A percentile compares a stretch with the other conserved stretches of the same genome.
Conservation (phyloP, 257 asterid genomes). For the Parsonsia alboflavescens region DNA sequence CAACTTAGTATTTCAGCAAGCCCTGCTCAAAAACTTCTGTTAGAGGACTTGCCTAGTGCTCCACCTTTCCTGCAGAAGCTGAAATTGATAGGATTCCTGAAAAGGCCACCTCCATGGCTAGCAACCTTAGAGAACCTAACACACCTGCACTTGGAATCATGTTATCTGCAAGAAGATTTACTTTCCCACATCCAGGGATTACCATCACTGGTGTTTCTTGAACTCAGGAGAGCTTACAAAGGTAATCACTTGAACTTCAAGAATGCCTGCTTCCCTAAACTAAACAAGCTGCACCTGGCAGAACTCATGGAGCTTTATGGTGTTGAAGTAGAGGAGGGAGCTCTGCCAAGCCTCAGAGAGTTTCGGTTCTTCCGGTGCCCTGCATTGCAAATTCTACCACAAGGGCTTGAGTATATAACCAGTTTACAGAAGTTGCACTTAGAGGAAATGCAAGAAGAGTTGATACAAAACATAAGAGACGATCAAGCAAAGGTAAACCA, state of each 20-base stretch:
- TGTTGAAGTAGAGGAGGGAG: constrained; percentile 18
- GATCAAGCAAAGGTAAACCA: constrained; percentile 11
- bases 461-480: constrained; percentile 13
- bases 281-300: constrained; percentile 15
- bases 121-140: constrained; percentile 15
- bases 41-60: constrained; percentile 12
- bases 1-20: constrained; percentile 16
- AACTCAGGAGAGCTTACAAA: constrained; percentile 14
- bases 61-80: constrained; percentile 29
- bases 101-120: constrained; percentile 24
- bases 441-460: constrained; percentile 20
- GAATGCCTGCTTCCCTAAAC: constrained; percentile 18
- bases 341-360: constrained; percentile 21
- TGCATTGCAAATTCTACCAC: constrained; percentile 16
- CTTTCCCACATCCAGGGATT: constrained; percentile 16
- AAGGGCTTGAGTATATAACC: constrained; percentile 16
- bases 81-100: constrained; percentile 15
- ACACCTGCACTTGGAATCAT: constrained; percentile 17
- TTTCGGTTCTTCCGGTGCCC: constrained; percentile 14
- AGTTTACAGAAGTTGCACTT: constrained; percentile 15
- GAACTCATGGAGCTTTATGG: constrained; percentile 11
- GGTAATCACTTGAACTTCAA: constrained; percentile 19
- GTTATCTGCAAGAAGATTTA: constrained; percentile 10
- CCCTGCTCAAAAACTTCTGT: constrained; percentile 12
- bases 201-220: constrained; percentile 23